Percentiles rank a stretch among this genome's conserved stretches.
Evolutionary conservation across 2,329 filamentous ascomycete species (phyloP).

Genomic region (Taxawa tesnikishii): DNA sequence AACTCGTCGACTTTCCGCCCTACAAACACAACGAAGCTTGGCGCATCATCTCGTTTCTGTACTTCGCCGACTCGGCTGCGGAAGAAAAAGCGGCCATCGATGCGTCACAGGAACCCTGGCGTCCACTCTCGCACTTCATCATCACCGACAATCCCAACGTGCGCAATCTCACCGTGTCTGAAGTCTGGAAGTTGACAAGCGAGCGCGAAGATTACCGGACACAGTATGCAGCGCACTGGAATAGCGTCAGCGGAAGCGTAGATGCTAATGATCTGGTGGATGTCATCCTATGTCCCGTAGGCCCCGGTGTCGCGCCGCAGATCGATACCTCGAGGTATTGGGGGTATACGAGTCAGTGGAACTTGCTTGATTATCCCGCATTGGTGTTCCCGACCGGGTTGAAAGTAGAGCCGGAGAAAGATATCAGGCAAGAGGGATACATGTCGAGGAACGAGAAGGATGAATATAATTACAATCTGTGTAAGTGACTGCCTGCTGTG

Average conservation of each 20-base stretch:
- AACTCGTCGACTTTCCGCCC: constrained; percentile 39
- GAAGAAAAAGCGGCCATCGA: constrained; percentile 39
- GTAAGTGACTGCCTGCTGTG: constrained; percentile 17
- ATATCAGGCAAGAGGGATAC: constrained; percentile 1
- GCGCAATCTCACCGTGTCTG: constrained; percentile 14
- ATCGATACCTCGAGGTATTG: constrained; percentile 45
- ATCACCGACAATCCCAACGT: constrained; percentile 41
- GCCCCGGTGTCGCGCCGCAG: constrained; percentile 41
- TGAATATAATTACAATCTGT: constrained; percentile 34
- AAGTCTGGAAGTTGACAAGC: constrained; percentile 19
- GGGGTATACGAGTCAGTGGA: constrained; percentile 44
- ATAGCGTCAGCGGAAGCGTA: constrained; percentile 16
- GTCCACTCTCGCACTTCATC: constrained; percentile 48
- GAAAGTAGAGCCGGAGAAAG: constrained; percentile 1
- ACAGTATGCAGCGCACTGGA: constrained; percentile 34
- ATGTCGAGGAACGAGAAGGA: constrained; percentile 18
- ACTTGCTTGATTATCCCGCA: constrained; percentile 36
- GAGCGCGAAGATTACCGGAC: constrained; percentile 32
- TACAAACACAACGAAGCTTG: constrained; percentile 38
- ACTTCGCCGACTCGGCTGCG: constrained; percentile 48
- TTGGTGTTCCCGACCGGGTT: constrained; percentile 14
- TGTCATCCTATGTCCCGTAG: constrained; percentile 49
- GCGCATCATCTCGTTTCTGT: constrained; percentile 35
- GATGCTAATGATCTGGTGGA: constrained; percentile 34
- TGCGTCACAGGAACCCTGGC: constrained; percentile 43